These are phyloP conservation scores for Podospora pseudocomata DNA, from an alignment of 495 filamentous ascomycete genomes.

Conservation along the genomic window DNA sequence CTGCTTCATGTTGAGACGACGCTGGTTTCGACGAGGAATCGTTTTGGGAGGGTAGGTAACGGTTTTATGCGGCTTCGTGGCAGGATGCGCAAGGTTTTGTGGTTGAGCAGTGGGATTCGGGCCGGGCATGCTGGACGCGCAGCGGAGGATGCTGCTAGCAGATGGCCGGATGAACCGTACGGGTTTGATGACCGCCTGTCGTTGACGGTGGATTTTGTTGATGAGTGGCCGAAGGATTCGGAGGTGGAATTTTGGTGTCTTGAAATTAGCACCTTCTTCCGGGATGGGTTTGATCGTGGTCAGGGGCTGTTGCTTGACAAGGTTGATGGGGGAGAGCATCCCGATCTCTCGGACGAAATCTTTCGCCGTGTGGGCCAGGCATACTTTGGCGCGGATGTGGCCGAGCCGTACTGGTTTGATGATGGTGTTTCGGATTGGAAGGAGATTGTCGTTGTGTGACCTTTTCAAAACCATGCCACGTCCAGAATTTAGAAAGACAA, in stretches of 20 bases:
- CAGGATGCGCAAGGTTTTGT: conserved; percentile 1
- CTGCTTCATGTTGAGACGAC: conserved; percentile 1
- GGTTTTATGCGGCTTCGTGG: background rate
- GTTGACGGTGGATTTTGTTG: background rate
- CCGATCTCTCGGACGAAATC: background rate
- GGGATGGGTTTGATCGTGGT: background rate
- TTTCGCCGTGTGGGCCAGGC: background rate
- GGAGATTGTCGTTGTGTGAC: background rate
- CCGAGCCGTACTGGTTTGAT: background rate
- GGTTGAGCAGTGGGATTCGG: background rate
- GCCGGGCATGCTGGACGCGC: background rate
- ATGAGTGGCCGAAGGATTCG: background rate
- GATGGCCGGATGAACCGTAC: background rate
- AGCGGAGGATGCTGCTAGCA: background rate
- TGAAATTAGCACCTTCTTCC: background rate
- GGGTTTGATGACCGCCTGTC: background rate
- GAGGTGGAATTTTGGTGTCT: background rate
- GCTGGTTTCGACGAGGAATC: background rate
- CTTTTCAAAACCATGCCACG: background rate
- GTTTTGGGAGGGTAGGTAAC: background rate
- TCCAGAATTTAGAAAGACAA: background rate
- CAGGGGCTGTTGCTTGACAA: background rate
- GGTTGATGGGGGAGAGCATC: background rate
- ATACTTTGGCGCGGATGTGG: background rate
- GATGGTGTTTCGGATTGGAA: background rate